Evolutionary conservation across 2,329 filamentous ascomycete species (phyloP), one percentile per base, ranked within the genome.

Genomic region (Pseudogymnoascus sp.): DNA sequence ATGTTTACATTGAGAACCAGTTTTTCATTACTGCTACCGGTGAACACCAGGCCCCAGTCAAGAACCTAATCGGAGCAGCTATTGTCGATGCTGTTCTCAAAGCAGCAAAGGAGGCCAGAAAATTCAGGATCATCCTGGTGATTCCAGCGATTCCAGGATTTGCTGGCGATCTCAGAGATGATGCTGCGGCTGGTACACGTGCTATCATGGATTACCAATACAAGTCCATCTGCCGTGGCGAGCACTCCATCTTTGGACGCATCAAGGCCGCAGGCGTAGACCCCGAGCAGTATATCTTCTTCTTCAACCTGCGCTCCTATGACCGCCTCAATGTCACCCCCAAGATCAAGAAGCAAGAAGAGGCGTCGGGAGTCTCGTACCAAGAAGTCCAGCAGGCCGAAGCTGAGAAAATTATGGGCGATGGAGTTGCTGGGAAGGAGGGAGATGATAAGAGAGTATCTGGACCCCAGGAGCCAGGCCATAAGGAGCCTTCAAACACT

Each of bases 191-290:
- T 1, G 93, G 93, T 8, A 97, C 93, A 0, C 78, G 91, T 58
- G 93, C 92, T 9, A 99, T 97, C 70, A 97, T 99, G 71, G 92
- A 97, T 72, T 97, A 96, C 71, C 94, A 97, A 72, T 99, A 94
- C 80, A 96, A 95, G 75, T 96, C 91, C 0, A 96, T 99, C 67
- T 90, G 88, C 70, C 87, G 94, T 48, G 94, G 94, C 5, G 88
- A 95, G 66, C 81, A 97, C 72, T 96, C 91, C 4, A 97, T 99
- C 60, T 94, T 89, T 68, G 91, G 84, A 39, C 87, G 89, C 71
- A 85, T 97, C 63, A 79, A 80, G 62, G 84, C 83, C 5, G 80
- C 89, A 65, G 92, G 89, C 1, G 83, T 94, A 1, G 86, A 97
- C 68, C 91, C 92, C 0, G 82, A 70, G 0, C 70, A 97, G 64